phyloP scores from a whole-genome alignment of 2,329 filamentous ascomycete species.

The Emergomyces africanus region DNA sequence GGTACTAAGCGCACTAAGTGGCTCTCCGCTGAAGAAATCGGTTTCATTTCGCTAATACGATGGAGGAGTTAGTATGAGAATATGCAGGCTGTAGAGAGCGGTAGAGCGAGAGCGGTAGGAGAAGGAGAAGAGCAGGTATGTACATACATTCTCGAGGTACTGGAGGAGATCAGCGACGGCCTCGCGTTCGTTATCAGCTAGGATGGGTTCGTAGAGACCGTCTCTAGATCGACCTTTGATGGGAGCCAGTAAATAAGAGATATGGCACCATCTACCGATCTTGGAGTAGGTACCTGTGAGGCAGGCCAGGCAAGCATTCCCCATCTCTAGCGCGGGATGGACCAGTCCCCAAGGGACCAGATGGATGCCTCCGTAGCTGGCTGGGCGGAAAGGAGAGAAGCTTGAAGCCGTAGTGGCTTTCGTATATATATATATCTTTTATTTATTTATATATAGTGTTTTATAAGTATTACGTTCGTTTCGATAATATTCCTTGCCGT shows the following conservation, averaged over 20 bases:
- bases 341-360: background rate
- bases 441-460: background rate
- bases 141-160: slow-evolving; percentile 89
- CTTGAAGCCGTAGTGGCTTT: background rate
- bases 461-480: background rate
- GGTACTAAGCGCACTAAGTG: slow-evolving; percentile 83
- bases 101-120: slow-evolving; percentile 19
- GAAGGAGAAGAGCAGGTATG: slow-evolving; percentile 1
- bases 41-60: slow-evolving; percentile 69
- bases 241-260: slow-evolving; percentile 28
- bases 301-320: slow-evolving; percentile 29
- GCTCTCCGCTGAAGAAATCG: slow-evolving; percentile 96
- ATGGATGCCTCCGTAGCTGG: background rate
- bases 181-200: slow-evolving; percentile 93
- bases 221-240: slow-evolving; percentile 60
- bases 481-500: background rate
- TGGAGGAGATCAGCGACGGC: slow-evolving; percentile 90
- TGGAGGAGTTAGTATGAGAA: slow-evolving; percentile 11
- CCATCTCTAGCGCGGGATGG: slow-evolving; percentile 6
- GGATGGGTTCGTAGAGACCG: slow-evolving; percentile 70
- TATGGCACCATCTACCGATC: slow-evolving; percentile 32
- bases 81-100: slow-evolving; percentile 4
- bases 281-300: slow-evolving; percentile 20
- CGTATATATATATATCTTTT: background rate
- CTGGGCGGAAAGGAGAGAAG: background rate